Base-by-base conservation (phyloP, 331 rosid genomes). In the Quercus tomentella region DNA sequence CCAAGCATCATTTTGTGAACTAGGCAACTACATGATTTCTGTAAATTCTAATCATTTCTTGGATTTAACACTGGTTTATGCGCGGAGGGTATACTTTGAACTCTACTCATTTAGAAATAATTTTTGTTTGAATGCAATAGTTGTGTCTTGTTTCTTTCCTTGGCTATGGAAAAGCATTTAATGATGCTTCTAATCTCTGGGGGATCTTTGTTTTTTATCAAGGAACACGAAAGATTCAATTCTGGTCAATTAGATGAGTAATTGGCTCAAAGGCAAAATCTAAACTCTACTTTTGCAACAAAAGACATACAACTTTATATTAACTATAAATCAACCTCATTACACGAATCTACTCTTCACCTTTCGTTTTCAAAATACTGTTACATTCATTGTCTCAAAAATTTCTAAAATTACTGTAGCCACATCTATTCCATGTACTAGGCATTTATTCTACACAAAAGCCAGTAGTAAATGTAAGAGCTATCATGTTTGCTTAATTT, bases 21-120 rank as follows among this genome's bases (percentile, higher is more conserved):
- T 76, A 37, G 25, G 72, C 72, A 61, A 37, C 62, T 41, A 70
- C 61, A 70, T 73, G 76, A 55, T 62, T 72, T 17, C 51, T 76
- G 76, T 77, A 77, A 74, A 74, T 56, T 74, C 41, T 23, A 56
- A 72, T 57, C 41, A 9, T 35, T 57, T 21, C 52, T 23, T 70
- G 74, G 70, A 35, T 31, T 35, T 67, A 31, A 67, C 35, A 49
- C 31, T 70, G 49, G 77, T 78, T 51, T 72, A 16, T 85, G 45
- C 43, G 18, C 14, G 45, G 55, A 70, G 56, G 28, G 52, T 37
- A 25, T 22, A 20, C 76, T 35, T 69, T 14, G 78, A 23, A 21
- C 28, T 2, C 74, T 21, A 62, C 69, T 23, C 77, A 28, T 54
- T 66, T 9, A 8, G 72, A 18, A 7, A 18, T 4, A 33, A 18